These are phyloP conservation scores for Teunomyces atbi DNA, from an alignment of 805 yeast species.

Conservation along the genomic window DNA sequence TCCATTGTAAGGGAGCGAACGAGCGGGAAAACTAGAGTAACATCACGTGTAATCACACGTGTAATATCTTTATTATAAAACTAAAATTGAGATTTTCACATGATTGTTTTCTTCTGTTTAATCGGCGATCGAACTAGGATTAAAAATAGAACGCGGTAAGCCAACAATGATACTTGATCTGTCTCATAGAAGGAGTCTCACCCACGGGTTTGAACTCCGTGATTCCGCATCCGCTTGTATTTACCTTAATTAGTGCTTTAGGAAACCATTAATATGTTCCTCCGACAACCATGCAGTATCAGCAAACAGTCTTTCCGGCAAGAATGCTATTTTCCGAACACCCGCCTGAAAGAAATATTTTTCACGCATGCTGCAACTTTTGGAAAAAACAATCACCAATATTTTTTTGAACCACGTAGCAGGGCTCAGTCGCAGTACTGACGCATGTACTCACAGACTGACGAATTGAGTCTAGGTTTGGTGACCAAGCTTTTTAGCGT, in stretches of 20 bases:
- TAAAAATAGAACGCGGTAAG: background rate
- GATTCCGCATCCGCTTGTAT: background rate
- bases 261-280: background rate
- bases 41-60: background rate
- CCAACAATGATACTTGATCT: background rate
- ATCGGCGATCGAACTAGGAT: too few relatives aligned
- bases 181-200: background rate
- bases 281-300: background rate
- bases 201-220: background rate
- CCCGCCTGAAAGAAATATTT: background rate
- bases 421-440: background rate
- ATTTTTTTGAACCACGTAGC: background rate
- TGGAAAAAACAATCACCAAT: background rate
- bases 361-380: background rate
- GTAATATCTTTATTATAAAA: too few relatives aligned
- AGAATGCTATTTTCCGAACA: background rate
- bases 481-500: background rate
- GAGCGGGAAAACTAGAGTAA: too few relatives aligned
- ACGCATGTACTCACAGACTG: background rate
- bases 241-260: background rate
- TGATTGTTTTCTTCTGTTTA: too few relatives aligned
- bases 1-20: too few relatives aligned
- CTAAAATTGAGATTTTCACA: too few relatives aligned
- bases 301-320: background rate
- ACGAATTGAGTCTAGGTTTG: constrained; percentile 1